A percentile compares a stretch with the other conserved stretches of the same genome.
phyloP scores from a whole-genome alignment of 441 rosid genomes.

The Pelargonium myrrhifolium region DNA sequence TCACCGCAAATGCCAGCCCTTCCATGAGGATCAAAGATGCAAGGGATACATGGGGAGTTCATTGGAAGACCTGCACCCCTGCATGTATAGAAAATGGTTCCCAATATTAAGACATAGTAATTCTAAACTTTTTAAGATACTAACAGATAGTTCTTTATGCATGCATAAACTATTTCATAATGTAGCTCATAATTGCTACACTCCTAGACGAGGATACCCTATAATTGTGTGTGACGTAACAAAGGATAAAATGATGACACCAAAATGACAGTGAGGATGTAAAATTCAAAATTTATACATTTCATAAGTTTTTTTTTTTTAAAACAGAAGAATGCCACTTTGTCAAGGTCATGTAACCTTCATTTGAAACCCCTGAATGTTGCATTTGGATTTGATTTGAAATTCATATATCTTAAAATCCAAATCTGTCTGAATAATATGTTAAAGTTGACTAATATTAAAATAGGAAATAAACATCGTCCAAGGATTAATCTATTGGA shows the following conservation, averaged over 20 bases:
- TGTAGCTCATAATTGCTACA: background rate
- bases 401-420: too few species aligned
- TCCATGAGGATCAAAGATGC: conserved; percentile 78
- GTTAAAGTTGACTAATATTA: too few species aligned
- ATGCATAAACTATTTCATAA: background rate
- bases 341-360: background rate
- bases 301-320: background rate
- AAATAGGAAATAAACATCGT: too few species aligned
- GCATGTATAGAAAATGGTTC: conserved; percentile 4
- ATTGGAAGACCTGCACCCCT: conserved; percentile 95
- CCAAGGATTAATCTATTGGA: too few species aligned
- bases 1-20: conserved; percentile 94
- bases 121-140: background rate
- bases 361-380: background rate
- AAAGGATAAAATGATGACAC: background rate
- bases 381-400: too few species aligned
- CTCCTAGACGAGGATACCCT: background rate
- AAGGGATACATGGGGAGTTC: conserved; percentile 59
- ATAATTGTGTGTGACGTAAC: background rate
- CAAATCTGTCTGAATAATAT: too few species aligned
- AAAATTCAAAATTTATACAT: background rate
- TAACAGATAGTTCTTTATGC: background rate
- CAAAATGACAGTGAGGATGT: background rate
- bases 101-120: background rate
- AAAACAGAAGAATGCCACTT: background rate